Base-by-base conservation (phyloP, 2,329 filamentous ascomycete species). In the Dothiorella sarmentorum region DNA sequence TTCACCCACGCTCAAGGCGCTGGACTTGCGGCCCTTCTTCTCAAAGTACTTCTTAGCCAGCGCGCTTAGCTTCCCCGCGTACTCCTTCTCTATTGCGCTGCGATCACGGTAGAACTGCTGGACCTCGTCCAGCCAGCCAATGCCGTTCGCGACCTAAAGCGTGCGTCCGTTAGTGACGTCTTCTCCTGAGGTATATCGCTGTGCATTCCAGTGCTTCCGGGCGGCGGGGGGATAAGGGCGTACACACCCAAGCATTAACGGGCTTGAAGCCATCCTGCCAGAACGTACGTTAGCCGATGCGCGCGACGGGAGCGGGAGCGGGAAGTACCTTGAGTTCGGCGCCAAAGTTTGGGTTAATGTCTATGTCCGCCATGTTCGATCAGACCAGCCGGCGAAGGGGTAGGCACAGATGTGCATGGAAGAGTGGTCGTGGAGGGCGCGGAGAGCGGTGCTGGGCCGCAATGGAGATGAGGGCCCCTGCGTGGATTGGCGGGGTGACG, bases 21-120 rank as follows among this genome's bases (percentile, higher is more conserved):
- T 88, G 42, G 88, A 88, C 78, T 94, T 97, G 75, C 87, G 91
- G 45, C 90, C 86, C 80, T 97, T 99, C 80, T 95, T 95, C 69
- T 99, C 95, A 70, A 91, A 94, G 78, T 97, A 97, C 73, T 94
- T 97, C 79, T 94, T 96, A 58, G 93, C 94, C 52, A 99, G 80
- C 2, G 85, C 86, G 66, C 85, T 89, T 63, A 99, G 85, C 75
- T 93, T 97, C 63, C 88, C 83, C 67, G 90, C 89, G 74, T 99
- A 97, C 73, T 99, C 95, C 77, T 96, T 97, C 77, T 99, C 94
- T 72, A 99, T 96, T 33, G 80, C 85, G 70, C 91, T 90, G 60
- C 95, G 85, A 75, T 99, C 94, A 63, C 94, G 90, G 80, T 97
- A 99, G 79, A 97, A 99, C 70, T 90, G 87, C 74, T 99, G 91